Percentiles rank a stretch among this genome's conserved stretches.
phyloP scores from a whole-genome alignment of 1,139 yeast species.

The Taphrina pruni region DNA sequence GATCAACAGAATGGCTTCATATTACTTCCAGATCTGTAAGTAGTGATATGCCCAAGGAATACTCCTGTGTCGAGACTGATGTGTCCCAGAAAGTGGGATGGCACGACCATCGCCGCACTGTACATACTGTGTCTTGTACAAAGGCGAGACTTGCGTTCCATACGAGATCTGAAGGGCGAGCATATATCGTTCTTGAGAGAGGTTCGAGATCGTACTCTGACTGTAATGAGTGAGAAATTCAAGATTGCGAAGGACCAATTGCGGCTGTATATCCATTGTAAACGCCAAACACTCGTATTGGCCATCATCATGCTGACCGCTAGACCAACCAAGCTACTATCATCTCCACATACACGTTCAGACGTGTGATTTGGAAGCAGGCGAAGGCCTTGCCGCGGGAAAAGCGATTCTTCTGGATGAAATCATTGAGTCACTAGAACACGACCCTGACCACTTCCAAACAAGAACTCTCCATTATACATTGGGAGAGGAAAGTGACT shows the following conservation, averaged over 20 bases:
- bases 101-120: constrained; percentile 67
- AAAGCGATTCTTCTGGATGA: constrained; percentile 83
- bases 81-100: constrained; percentile 90
- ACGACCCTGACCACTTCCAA: constrained; percentile 58
- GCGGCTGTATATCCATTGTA: constrained; percentile 44
- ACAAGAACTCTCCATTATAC: constrained; percentile 62
- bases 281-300: background rate
- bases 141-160: constrained; percentile 69
- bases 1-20: constrained; percentile 62
- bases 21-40: constrained; percentile 55
- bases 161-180: constrained; percentile 70
- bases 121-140: constrained; percentile 81
- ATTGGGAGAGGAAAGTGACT: constrained; percentile 76
- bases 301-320: background rate
- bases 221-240: constrained; percentile 60
- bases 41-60: background rate
- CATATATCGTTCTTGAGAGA: constrained; percentile 65
- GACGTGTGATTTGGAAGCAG: constrained; percentile 74
- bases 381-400: constrained; percentile 74
- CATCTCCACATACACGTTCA: constrained; percentile 95
- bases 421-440: constrained; percentile 73
- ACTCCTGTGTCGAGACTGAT: constrained; percentile 51
- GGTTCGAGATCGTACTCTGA: constrained; percentile 69
- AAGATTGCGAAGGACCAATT: constrained; percentile 30
- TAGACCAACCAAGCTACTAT: constrained; percentile 88